phyloP scores from a whole-genome alignment of 148 eudicot species.

The Polygonum aviculare region DNA sequence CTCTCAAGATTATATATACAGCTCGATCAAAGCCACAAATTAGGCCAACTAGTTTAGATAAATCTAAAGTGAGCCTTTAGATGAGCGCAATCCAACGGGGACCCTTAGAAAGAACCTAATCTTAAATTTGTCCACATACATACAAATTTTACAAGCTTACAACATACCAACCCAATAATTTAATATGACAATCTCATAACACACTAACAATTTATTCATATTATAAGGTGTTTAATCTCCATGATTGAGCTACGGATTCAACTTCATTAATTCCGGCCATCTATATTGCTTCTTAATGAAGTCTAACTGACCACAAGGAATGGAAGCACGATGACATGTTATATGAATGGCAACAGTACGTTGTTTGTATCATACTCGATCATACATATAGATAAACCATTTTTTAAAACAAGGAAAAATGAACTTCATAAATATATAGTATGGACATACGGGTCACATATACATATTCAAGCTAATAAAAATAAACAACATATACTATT shows the following conservation, averaged over 20 bases:
- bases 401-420: not conserved
- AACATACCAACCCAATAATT: too few species aligned
- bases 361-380: not conserved
- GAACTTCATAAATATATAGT: not conserved
- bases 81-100: too few species aligned
- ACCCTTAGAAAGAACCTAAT: too few species aligned
- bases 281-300: not conserved
- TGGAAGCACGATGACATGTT: not conserved
- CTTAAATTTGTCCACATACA: not conserved
- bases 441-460: too few species aligned
- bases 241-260: not conserved
- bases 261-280: not conserved
- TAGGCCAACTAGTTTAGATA: not conserved
- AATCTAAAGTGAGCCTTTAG: too few species aligned
- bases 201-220: not conserved
- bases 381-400: not conserved
- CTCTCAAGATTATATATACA: not conserved
- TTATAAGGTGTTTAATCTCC: not conserved
- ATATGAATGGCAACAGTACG: not conserved
- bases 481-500: too few species aligned
- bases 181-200: not conserved
- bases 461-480: too few species aligned
- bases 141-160: too few species aligned
- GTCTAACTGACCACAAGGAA: not conserved
- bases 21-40: not conserved